phyloP scores from a whole-genome alignment of 1,284 basidiomycete species.

The Ustilago bromivora region DNA sequence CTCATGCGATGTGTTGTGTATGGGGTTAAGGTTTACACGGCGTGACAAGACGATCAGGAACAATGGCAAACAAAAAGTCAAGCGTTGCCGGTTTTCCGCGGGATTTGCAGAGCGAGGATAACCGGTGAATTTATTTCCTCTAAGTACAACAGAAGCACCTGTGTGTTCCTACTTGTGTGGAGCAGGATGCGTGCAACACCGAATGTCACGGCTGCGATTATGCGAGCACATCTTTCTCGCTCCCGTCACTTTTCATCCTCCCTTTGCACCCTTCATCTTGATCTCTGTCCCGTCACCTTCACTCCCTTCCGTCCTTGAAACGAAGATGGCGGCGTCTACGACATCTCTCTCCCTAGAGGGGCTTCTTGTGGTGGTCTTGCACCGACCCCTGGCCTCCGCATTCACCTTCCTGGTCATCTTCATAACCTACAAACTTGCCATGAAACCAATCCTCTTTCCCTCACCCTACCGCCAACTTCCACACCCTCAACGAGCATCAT shows the following conservation, averaged over 20 bases:
- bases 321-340: not conserved
- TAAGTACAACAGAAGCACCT: not conserved
- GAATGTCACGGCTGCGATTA: not conserved
- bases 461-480: slow-evolving; percentile 43
- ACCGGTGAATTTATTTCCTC: not conserved
- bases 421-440: slow-evolving; percentile 39
- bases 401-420: slow-evolving; percentile 22
- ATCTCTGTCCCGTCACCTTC: not conserved
- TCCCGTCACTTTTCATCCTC: not conserved
- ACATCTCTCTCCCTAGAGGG: not conserved
- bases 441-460: slow-evolving; percentile 43
- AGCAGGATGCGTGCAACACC: not conserved
- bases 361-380: not conserved
- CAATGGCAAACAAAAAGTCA: not conserved
- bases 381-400: slow-evolving; percentile 11
- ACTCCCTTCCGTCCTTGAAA: not conserved
- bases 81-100: not conserved
- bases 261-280: not conserved
- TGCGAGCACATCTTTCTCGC: not conserved
- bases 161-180: not conserved
- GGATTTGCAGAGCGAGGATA: not conserved
- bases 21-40: not conserved
- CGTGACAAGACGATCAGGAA: not conserved
- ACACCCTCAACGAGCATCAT: slow-evolving; percentile 23
- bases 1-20: too few relatives aligned